Evolutionary conservation across 345 rosid genomes (phyloP).

Genomic region (Aquilaria sinensis): DNA sequence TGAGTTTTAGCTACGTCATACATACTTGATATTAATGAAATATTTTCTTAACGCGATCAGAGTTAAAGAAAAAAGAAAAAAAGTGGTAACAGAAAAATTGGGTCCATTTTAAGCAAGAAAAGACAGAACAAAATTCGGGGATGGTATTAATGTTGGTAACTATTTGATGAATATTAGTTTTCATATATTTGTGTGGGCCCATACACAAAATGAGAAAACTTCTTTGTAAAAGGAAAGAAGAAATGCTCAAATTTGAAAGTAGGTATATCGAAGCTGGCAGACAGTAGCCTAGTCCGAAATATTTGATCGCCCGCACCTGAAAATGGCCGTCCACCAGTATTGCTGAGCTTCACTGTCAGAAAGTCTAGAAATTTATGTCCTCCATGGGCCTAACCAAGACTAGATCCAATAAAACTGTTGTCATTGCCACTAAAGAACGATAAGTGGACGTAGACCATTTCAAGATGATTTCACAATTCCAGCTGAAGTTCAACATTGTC

Average conservation of each 20-base stretch:
- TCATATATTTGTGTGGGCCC: too few relatives aligned
- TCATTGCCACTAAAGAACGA: conserved; percentile 3
- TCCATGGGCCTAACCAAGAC: conserved; percentile 81
- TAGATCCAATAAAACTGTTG: conserved; percentile 22
- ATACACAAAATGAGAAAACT: too few relatives aligned
- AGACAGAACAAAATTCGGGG: too few relatives aligned
- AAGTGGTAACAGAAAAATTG: too few relatives aligned
- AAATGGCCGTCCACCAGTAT: conserved; percentile 93
- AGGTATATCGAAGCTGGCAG: conserved; percentile 40
- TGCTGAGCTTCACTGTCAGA: conserved; percentile 54
- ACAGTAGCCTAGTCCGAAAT: conserved; percentile 48
- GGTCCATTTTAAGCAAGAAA: too few relatives aligned
- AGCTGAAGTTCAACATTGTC: conserved; percentile 68
- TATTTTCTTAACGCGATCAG: too few relatives aligned
- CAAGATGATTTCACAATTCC: conserved; percentile 52
- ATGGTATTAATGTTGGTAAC: too few relatives aligned
- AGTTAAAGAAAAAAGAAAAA: too few relatives aligned
- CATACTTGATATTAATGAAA: too few relatives aligned
- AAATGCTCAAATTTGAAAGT: neutral
- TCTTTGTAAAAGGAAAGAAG: too few relatives aligned
- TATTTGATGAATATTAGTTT: too few relatives aligned
- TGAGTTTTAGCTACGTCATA: too few relatives aligned
- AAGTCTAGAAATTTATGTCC: conserved; percentile 69
- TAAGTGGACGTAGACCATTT: neutral
- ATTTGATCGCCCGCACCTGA: conserved; percentile 66